Percentiles rank a stretch among this genome's conserved stretches.
Conservation (phyloP, 257 asterid genomes). For the Solanum lycopersicoides region DNA sequence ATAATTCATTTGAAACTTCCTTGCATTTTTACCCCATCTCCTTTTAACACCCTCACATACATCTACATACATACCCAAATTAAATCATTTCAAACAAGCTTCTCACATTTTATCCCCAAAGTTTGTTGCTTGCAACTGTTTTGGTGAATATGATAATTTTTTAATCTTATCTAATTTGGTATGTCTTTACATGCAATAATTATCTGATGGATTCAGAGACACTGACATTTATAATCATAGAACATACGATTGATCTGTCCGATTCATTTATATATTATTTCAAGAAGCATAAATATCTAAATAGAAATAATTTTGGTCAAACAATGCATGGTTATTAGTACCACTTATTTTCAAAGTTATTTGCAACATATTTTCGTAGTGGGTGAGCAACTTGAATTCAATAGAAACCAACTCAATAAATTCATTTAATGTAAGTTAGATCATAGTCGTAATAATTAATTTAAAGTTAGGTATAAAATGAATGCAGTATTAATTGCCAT, state of each 20-base stretch:
- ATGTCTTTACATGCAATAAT: not conserved
- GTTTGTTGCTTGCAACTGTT: not conserved
- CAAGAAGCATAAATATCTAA: not conserved
- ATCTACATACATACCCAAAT: fast-evolving
- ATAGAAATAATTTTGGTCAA: not conserved
- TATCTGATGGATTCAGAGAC: not conserved
- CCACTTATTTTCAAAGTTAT: not conserved
- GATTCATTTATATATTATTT: not conserved
- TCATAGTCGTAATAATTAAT: slow-evolving; percentile 4
- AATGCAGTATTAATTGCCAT: slow-evolving; percentile 39
- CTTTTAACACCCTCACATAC: too few species aligned
- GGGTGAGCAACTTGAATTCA: not conserved
- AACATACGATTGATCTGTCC: too few species aligned
- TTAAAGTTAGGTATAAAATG: slow-evolving; percentile 40
- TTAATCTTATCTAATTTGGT: too few species aligned
- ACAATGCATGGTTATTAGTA: not conserved
- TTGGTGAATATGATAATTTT: too few species aligned
- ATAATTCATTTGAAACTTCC: not conserved
- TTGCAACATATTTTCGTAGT: not conserved
- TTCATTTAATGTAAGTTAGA: not conserved
- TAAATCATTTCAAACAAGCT: not conserved
- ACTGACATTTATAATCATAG: too few species aligned
- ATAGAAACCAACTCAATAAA: not conserved
- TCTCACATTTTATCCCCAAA: too few species aligned
- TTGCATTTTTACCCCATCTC: too few species aligned